These are phyloP conservation scores for Xylaria grammica DNA, from an alignment of 495 filamentous ascomycete genomes.

Conservation along the genomic window DNA sequence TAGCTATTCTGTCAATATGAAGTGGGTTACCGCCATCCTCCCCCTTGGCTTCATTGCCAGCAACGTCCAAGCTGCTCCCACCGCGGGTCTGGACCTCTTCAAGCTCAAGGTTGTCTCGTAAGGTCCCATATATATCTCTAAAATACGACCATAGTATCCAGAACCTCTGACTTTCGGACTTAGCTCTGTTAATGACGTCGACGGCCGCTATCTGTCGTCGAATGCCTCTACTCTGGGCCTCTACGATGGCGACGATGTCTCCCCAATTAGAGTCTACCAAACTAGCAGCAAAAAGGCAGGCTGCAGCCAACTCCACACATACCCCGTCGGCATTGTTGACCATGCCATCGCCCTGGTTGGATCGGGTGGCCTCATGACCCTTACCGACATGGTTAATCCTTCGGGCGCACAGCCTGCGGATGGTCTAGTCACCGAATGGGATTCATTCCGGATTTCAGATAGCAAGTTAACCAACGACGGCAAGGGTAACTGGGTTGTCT, in stretches of 20 bases:
- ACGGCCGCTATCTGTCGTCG: slow-evolving; percentile 33
- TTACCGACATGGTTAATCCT: slow-evolving; percentile 45
- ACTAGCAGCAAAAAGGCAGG: slow-evolving; percentile 30
- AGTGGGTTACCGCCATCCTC: slow-evolving; percentile 30
- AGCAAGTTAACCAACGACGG: slow-evolving; percentile 35
- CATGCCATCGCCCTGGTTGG: slow-evolving; percentile 43
- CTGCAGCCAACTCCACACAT: slow-evolving; percentile 42
- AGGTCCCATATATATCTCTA: background rate
- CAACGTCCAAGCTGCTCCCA: slow-evolving; percentile 28
- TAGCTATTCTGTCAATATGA: slow-evolving; percentile 28
- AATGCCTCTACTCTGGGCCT: slow-evolving; percentile 32
- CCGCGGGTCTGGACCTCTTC: slow-evolving; percentile 34
- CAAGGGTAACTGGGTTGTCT: slow-evolving; percentile 42
- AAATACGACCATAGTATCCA: background rate
- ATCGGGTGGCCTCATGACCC: slow-evolving; percentile 38
- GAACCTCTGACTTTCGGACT: background rate
- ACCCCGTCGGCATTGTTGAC: slow-evolving; percentile 38
- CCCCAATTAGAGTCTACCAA: slow-evolving; percentile 30
- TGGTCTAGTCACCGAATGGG: slow-evolving; percentile 40
- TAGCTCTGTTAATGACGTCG: slow-evolving; percentile 31
- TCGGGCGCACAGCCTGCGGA: slow-evolving; percentile 28
- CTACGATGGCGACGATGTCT: slow-evolving; percentile 22
- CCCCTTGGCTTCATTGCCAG: slow-evolving; percentile 32
- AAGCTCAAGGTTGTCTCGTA: slow-evolving; percentile 37
- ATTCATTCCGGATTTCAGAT: slow-evolving; percentile 37